Conservation (phyloP, 2,329 filamentous ascomycete species). For the Trichoderma brevicompactum region DNA sequence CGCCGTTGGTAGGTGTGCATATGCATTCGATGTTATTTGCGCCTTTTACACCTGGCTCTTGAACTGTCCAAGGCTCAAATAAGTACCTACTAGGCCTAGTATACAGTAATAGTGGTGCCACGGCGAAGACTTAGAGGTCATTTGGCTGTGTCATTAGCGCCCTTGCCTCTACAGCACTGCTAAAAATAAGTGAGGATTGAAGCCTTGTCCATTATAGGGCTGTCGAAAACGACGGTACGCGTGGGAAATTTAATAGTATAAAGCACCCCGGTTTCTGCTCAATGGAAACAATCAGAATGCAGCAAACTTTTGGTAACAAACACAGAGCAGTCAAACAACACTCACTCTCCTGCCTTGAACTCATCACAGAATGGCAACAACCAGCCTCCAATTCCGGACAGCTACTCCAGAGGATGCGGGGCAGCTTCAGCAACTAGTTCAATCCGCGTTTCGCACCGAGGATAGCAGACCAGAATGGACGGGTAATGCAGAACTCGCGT, state of each 20-base stretch:
- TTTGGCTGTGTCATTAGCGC: slow-evolving; percentile 15
- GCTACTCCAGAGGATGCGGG: slow-evolving; percentile 45
- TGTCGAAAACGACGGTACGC: neutral
- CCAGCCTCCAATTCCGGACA: slow-evolving; percentile 42
- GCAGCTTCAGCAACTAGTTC: slow-evolving; percentile 43
- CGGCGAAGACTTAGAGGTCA: neutral
- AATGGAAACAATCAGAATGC: neutral
- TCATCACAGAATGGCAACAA: neutral
- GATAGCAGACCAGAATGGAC: slow-evolving; percentile 45
- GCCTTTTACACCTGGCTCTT: neutral
- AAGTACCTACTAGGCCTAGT: too few relatives aligned
- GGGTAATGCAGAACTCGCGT: slow-evolving; percentile 59
- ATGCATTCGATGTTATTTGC: neutral
- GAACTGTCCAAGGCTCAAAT: neutral
- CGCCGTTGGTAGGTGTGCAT: too few relatives aligned
- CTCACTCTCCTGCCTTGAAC: neutral
- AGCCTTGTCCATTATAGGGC: neutral
- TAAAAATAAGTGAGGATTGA: neutral
- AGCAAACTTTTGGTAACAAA: neutral
- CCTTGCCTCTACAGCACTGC: neutral
- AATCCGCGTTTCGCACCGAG: slow-evolving; percentile 47
- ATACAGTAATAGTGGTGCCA: neutral
- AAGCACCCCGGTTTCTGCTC: neutral
- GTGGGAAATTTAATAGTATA: neutral
- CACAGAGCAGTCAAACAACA: too few relatives aligned